Conservation (phyloP, 2,329 filamentous ascomycete species). For the Epichloe sibirici region DNA sequence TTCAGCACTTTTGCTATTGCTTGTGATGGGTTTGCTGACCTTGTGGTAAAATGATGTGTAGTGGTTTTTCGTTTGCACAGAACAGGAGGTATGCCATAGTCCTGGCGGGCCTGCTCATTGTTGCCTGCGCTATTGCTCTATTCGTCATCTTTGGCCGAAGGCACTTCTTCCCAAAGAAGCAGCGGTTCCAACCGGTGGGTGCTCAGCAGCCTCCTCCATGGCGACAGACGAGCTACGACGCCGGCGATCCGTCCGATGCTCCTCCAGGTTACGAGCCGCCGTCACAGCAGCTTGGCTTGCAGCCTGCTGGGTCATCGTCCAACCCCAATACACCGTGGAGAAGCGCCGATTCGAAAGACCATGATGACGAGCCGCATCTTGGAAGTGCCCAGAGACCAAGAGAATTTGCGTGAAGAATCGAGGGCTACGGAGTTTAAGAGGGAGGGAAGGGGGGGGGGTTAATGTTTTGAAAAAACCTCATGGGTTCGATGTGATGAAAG, state of each 20-base stretch:
- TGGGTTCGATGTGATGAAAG: background rate
- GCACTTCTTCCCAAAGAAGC: constrained; percentile 14
- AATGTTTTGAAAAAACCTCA: too few species aligned
- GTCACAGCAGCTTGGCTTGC: constrained; percentile 19
- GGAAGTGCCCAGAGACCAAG: constrained; percentile 19
- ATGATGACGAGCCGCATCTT: constrained; percentile 21
- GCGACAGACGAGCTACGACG: constrained; percentile 13
- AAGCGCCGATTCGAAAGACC: constrained; percentile 13
- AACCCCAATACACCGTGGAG: constrained; percentile 14
- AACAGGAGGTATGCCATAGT: constrained; percentile 34
- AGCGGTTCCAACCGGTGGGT: constrained; percentile 5
- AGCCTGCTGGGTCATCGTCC: constrained; percentile 15
- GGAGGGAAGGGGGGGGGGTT: too few species aligned
- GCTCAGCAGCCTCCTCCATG: constrained; percentile 19
- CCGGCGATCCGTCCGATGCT: constrained; percentile 15
- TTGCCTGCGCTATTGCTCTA: constrained; percentile 27
- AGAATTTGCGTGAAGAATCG: constrained; percentile 17
- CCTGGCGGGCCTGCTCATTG: constrained; percentile 34
- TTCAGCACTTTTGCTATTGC: background rate
- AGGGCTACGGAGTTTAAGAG: too few species aligned
- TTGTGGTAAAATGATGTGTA: constrained; percentile 14
- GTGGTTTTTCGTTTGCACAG: constrained; percentile 45
- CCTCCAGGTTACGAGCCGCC: constrained; percentile 23
- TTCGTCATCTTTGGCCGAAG: constrained; percentile 21
- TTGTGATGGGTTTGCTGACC: background rate